Evolutionary conservation across 352 stramenopile genomes (phyloP).

Genomic region (Peronosclerospora sorghi): DNA sequence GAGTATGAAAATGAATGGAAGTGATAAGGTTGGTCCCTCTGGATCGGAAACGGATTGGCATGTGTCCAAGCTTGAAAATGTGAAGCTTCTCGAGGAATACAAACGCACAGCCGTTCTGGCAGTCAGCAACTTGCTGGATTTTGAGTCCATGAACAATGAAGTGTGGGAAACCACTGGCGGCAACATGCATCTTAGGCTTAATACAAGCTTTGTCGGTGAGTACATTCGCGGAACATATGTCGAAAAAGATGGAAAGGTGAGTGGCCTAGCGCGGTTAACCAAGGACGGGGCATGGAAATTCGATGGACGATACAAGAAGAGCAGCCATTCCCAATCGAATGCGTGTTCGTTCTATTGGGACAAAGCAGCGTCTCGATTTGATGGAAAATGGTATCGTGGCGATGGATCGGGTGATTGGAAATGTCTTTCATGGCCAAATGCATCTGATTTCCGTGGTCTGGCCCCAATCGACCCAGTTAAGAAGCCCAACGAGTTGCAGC

Average conservation of each 20-base stretch:
- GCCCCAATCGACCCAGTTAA: conserved; percentile 25
- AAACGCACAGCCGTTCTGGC: conserved; percentile 35
- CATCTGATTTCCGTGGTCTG: conserved; percentile 59
- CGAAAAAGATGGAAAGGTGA: conserved; percentile 56
- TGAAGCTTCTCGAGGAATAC: conserved; percentile 35
- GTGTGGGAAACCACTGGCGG: conserved; percentile 69
- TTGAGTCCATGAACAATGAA: conserved; percentile 21
- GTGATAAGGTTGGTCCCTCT: conserved; percentile 1
- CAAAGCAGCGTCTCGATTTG: conserved; percentile 38
- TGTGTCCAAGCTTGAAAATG: conserved; percentile 24
- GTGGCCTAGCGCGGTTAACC: conserved; percentile 39
- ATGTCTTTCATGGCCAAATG: conserved; percentile 39
- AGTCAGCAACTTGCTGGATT: conserved; percentile 19
- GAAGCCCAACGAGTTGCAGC: conserved; percentile 31
- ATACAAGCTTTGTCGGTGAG: conserved; percentile 38
- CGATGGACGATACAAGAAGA: conserved; percentile 59
- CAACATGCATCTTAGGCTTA: conserved; percentile 34
- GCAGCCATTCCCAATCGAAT: conserved; percentile 56
- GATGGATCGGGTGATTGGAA: conserved; percentile 77
- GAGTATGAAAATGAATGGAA: conserved; percentile 27
- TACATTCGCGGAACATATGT: conserved; percentile 66
- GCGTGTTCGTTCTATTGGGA: conserved; percentile 61
- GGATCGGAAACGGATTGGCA: conserved; percentile 5
- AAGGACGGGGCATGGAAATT: conserved; percentile 55
- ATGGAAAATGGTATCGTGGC: conserved; percentile 79